These are phyloP conservation scores for Penicilliopsis zonata DNA, from an alignment of 495 filamentous ascomycete species.

Conservation along the genomic window DNA sequence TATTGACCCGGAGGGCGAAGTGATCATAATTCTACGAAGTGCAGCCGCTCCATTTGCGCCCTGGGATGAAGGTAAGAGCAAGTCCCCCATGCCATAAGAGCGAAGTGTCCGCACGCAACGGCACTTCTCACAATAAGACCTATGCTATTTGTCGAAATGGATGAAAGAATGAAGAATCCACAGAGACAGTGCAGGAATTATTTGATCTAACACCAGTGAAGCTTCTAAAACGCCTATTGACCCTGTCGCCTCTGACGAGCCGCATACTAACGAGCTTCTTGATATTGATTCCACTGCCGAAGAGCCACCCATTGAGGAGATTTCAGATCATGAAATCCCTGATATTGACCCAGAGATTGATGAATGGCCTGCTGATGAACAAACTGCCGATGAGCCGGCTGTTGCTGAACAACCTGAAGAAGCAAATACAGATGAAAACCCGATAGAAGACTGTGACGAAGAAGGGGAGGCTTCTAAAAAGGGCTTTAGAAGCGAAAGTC, in stretches of 20 bases:
- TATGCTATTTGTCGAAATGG: neutral
- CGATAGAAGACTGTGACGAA: neutral
- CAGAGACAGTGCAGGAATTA: too few species aligned
- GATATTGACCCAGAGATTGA: neutral
- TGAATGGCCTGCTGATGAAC: neutral
- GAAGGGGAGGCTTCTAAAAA: neutral
- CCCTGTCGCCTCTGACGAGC: too few species aligned
- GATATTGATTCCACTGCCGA: too few species aligned
- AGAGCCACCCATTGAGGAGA: too few species aligned
- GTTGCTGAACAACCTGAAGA: neutral
- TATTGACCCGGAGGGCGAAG: constrained; percentile 3
- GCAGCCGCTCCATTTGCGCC: constrained; percentile 2
- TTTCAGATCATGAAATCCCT: too few species aligned
- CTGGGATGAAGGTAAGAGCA: neutral
- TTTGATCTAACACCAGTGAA: too few species aligned
- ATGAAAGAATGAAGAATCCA: too few species aligned
- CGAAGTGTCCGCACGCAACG: neutral
- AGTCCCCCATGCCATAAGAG: neutral
- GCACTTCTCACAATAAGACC: neutral
- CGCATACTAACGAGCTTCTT: too few species aligned
- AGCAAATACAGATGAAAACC: neutral
- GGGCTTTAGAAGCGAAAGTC: neutral
- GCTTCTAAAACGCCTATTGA: too few species aligned
- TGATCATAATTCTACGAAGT: constrained; percentile 2
- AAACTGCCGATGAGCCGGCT: neutral